These are phyloP conservation scores for Trichosporon coremiiforme DNA, from an alignment of 1,284 basidiomycete genomes.

Conservation along the genomic window DNA sequence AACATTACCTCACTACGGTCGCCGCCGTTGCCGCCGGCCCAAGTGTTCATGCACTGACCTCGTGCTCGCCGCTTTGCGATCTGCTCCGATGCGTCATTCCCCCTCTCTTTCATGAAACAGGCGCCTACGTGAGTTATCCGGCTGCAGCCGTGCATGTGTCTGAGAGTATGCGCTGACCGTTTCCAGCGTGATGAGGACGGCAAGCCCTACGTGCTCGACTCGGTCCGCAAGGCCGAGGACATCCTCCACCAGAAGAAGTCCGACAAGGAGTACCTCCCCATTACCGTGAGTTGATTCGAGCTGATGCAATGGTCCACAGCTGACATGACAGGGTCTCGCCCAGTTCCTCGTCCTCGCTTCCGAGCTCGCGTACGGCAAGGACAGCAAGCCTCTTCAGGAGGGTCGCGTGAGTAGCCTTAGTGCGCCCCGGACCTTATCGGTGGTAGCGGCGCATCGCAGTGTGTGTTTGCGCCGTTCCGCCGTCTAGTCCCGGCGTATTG, in stretches of 20 bases:
- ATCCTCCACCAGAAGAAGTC: conserved; percentile 65
- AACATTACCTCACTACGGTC: conserved; percentile 6
- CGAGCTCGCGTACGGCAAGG: conserved; percentile 86
- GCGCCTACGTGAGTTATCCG: conserved; percentile 27
- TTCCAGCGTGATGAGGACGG: conserved; percentile 86
- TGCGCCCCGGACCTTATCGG: neutral
- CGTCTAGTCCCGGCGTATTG: neutral
- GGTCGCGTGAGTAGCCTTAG: conserved; percentile 65
- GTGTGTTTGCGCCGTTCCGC: neutral
- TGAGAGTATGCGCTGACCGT: conserved; percentile 19
- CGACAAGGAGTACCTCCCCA: conserved; percentile 98
- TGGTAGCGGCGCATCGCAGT: neutral
- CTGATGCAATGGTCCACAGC: neutral
- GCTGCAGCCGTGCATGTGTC: neutral
- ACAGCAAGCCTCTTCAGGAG: conserved; percentile 72
- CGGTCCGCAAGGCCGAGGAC: conserved; percentile 76
- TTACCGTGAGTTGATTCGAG: conserved; percentile 62
- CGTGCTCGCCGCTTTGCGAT: conserved; percentile 3
- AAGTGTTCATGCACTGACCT: conserved; percentile 12
- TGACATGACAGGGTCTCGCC: conserved; percentile 62
- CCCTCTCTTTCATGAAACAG: neutral
- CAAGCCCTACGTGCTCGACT: conserved; percentile 90
- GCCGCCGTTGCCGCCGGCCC: conserved; percentile 21
- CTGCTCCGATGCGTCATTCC: neutral
- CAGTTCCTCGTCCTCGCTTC: conserved; percentile 88